Conservation (phyloP, 805 yeast species). For the Metschnikowia arizonensis region DNA sequence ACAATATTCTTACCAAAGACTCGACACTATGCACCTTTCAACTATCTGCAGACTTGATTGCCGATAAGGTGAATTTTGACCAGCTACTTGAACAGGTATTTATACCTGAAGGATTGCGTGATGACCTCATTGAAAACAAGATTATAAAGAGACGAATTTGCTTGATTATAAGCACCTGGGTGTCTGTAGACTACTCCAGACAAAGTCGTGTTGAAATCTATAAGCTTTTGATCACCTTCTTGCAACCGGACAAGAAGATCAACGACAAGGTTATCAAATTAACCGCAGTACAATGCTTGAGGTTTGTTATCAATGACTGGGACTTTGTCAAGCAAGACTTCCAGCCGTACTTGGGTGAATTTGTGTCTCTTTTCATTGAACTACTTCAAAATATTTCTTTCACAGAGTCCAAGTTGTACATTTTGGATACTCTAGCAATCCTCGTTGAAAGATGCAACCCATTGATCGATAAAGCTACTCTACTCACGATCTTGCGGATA, state of each 20-base stretch:
- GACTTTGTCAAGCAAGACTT: slow-evolving; percentile 70
- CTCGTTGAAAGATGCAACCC: slow-evolving; percentile 65
- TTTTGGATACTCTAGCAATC: slow-evolving; percentile 63
- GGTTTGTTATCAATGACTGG: slow-evolving; percentile 77
- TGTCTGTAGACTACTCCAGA: slow-evolving; percentile 57
- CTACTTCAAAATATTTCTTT: slow-evolving; percentile 49
- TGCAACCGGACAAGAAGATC: slow-evolving; percentile 41
- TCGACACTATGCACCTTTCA: slow-evolving; percentile 81
- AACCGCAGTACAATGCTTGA: slow-evolving; percentile 67
- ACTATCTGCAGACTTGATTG: slow-evolving; percentile 62
- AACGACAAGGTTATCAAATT: slow-evolving; percentile 80
- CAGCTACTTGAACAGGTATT: slow-evolving; percentile 54
- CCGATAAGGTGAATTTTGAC: slow-evolving; percentile 66
- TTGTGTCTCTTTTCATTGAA: slow-evolving; percentile 46
- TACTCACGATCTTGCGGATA: slow-evolving; percentile 47
- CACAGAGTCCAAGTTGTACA: slow-evolving; percentile 73
- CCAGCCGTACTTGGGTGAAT: slow-evolving; percentile 55
- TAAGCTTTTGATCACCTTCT: slow-evolving; percentile 47
- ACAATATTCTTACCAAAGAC: slow-evolving; percentile 66
- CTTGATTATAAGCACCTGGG: slow-evolving; percentile 77
- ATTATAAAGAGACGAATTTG: slow-evolving; percentile 76
- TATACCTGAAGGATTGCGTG: slow-evolving; percentile 59
- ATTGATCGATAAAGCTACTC: slow-evolving; percentile 46
- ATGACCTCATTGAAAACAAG: slow-evolving; percentile 45
- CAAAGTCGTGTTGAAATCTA: slow-evolving; percentile 58